phyloP scores from a whole-genome alignment of 495 filamentous ascomycete genomes.

The Podospora comata region DNA sequence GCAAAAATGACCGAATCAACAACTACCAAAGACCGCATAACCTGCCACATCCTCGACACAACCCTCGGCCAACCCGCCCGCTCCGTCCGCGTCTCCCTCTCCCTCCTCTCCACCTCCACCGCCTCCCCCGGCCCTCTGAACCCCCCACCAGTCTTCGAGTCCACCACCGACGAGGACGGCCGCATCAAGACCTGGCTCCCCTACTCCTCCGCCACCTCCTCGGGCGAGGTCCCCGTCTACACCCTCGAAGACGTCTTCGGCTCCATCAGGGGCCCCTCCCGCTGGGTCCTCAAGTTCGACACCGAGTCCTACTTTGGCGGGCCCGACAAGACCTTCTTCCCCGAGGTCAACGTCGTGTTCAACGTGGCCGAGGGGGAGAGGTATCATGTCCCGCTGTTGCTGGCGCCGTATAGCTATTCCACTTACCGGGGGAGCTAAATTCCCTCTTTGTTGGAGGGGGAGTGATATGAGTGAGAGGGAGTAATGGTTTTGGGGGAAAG shows the following conservation, averaged over 20 bases:
- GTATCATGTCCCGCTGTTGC: slow-evolving; percentile 87
- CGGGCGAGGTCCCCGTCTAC: slow-evolving; percentile 50
- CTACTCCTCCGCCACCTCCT: slow-evolving; percentile 42
- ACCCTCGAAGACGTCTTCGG: slow-evolving; percentile 49
- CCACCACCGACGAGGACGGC: slow-evolving; percentile 79
- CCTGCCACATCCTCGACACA: slow-evolving; percentile 64
- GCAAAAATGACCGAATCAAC: not conserved
- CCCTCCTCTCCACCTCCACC: slow-evolving; percentile 60
- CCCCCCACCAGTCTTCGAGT: slow-evolving; percentile 47
- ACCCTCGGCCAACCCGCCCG: slow-evolving; percentile 61
- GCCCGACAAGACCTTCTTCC: slow-evolving; percentile 77
- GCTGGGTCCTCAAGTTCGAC: slow-evolving; percentile 75
- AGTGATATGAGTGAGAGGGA: not conserved
- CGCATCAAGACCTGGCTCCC: slow-evolving; percentile 76
- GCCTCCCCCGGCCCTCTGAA: slow-evolving; percentile 43
- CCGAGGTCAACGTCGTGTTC: slow-evolving; percentile 86
- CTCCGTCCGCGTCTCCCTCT: slow-evolving; percentile 73
- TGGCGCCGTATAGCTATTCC: slow-evolving; percentile 88
- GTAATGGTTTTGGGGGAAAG: not conserved
- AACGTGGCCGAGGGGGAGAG: slow-evolving; percentile 69
- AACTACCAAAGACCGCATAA: slow-evolving; percentile 48
- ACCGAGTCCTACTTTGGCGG: slow-evolving; percentile 73
- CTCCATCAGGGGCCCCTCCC: slow-evolving; percentile 35
- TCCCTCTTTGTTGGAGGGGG: not conserved
- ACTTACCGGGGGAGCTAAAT: slow-evolving; percentile 77